phyloP scores from a whole-genome alignment of 1,139 yeast genomes.

The Hansenula sp. region DNA sequence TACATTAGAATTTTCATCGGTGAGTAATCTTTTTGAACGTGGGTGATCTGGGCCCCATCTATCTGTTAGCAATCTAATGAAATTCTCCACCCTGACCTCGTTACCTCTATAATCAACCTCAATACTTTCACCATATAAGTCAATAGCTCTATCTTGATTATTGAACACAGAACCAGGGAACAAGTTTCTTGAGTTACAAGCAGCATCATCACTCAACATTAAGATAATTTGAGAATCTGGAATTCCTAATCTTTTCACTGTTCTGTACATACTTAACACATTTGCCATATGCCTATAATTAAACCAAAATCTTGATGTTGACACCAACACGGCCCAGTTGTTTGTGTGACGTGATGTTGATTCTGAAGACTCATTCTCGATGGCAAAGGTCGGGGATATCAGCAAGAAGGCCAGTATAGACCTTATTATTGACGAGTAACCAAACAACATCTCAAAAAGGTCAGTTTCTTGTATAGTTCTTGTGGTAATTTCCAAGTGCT shows the following conservation, averaged over 20 bases:
- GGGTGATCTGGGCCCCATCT: constrained; percentile 96
- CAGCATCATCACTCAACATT: constrained; percentile 95
- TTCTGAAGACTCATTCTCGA: background rate
- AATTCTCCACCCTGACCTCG: constrained; percentile 96
- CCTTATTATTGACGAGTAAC: background rate
- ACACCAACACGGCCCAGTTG: constrained; percentile 93
- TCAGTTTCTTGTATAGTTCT: background rate
- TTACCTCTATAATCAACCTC: constrained; percentile 98
- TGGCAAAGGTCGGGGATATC: background rate
- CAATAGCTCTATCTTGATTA: constrained; percentile 91
- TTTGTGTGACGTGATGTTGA: constrained; percentile 57
- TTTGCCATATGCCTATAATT: constrained; percentile 98
- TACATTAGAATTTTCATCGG: constrained; percentile 92
- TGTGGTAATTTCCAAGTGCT: too few species aligned
- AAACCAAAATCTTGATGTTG: constrained; percentile 97
- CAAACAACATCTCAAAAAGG: background rate
- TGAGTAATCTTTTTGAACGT: constrained; percentile 79
- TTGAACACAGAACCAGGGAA: constrained; percentile 96
- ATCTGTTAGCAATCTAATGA: constrained; percentile 83
- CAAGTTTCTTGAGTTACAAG: constrained; percentile 93
- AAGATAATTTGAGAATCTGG: constrained; percentile 96
- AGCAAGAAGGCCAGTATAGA: background rate
- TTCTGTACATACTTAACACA: constrained; percentile 88
- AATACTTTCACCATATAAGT: constrained; percentile 87
- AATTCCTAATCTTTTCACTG: constrained; percentile 91